Evolutionary conservation across 2,329 filamentous ascomycete species (phyloP).

Genomic region (Scopulariopsis brevicaulis): DNA sequence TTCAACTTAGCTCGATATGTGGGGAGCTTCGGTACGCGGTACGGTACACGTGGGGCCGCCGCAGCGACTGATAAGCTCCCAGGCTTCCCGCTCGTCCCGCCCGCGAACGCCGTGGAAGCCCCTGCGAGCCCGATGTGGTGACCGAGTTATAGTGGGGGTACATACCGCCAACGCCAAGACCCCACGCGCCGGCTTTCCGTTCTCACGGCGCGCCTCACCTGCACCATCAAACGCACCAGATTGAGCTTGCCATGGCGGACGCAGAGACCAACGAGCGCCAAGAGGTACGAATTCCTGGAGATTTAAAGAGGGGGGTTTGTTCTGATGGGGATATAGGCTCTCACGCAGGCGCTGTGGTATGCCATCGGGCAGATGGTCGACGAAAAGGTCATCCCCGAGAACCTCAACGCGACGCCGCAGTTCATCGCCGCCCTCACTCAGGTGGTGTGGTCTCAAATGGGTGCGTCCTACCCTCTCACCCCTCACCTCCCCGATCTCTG

Average conservation of each 20-base stretch:
- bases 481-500: too few relatives aligned
- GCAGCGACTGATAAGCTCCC: neutral
- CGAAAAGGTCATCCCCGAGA: conserved; percentile 45
- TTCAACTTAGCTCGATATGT: neutral
- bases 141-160: too few relatives aligned
- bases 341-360: conserved; percentile 80
- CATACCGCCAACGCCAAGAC: neutral
- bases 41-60: neutral
- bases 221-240: neutral
- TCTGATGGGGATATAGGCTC: conserved; percentile 37
- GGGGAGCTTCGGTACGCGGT: neutral
- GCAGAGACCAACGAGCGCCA: conserved; percentile 5
- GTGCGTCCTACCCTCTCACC: too few relatives aligned
- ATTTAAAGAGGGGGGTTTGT: neutral
- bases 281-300: neutral
- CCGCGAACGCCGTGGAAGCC: too few relatives aligned
- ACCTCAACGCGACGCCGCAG: conserved; percentile 81
- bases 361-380: conserved; percentile 81
- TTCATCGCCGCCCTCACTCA: conserved; percentile 83
- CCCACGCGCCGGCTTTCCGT: neutral
- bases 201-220: neutral
- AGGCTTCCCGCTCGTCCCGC: too few relatives aligned
- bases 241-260: conserved; percentile 5
- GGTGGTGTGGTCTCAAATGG: conserved; percentile 78
- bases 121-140: too few relatives aligned